Percentiles rank a stretch among this genome's conserved stretches.
phyloP scores from a whole-genome alignment of 192 early-diverging fungal species.

The Coemansia sp. region DNA sequence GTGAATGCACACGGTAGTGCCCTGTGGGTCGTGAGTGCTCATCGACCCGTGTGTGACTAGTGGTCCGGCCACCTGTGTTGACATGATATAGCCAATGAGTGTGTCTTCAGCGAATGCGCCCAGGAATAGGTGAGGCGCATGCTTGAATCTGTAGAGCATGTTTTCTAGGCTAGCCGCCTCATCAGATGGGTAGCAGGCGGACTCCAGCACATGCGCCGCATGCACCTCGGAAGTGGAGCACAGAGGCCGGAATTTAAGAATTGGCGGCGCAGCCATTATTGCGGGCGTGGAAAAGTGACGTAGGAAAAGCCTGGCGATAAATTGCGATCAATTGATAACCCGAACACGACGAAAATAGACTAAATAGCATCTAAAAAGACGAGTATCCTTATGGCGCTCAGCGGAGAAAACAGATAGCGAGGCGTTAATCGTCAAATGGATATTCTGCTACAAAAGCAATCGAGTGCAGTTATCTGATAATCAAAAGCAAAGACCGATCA shows the following conservation, averaged over 20 bases:
- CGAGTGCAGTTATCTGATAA: no score
- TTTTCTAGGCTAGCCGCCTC: constrained; percentile 37
- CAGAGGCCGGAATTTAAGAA: constrained; percentile 16
- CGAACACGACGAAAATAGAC: no score
- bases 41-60: constrained; percentile 66
- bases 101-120: constrained; percentile 26
- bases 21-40: constrained; percentile 59
- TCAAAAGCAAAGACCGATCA: no score
- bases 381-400: no score
- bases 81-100: constrained; percentile 62
- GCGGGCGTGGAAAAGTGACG: background rate
- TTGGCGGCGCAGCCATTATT: background rate
- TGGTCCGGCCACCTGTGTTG: constrained; percentile 48
- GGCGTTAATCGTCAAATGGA: no score
- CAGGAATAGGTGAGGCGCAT: constrained; percentile 39
- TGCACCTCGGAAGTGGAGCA: constrained; percentile 17
- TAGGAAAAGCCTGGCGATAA: no score
- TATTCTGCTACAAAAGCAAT: no score
- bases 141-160: constrained; percentile 31
- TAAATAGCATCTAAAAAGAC: no score
- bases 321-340: no score
- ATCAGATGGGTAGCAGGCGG: constrained; percentile 20
- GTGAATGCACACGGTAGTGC: constrained; percentile 65
- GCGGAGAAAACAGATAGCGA: no score
- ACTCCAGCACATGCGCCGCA: constrained; percentile 19